These are phyloP conservation scores for Elaeis oleifera DNA, from an alignment of 202 grass and related monocot species.

Conservation along the genomic window DNA sequence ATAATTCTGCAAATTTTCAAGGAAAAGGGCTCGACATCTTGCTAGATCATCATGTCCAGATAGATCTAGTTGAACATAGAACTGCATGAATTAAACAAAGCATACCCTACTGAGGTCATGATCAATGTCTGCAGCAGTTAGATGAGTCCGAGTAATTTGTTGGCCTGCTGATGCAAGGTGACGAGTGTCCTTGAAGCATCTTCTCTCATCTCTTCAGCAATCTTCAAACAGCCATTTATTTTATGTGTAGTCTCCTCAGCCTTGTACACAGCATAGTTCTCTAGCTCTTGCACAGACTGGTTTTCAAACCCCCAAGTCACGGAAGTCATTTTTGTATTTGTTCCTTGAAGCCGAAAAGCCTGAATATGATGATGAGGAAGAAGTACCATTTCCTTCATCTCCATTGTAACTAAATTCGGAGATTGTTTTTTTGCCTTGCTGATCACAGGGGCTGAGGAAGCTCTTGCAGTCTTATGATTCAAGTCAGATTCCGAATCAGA, in stretches of 20 bases:
- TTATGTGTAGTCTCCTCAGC: constrained; percentile 22
- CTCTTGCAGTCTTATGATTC: neutral
- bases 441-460: neutral
- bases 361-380: neutral
- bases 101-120: constrained; percentile 26
- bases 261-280: constrained; percentile 22
- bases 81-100: neutral
- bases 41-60: no score
- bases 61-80: no score
- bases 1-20: no score
- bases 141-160: constrained; percentile 22
- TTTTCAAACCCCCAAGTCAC: constrained; percentile 17
- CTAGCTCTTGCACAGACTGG: constrained; percentile 20
- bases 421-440: neutral
- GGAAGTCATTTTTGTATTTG: constrained; percentile 22
- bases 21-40: no score
- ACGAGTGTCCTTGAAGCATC: constrained; percentile 20
- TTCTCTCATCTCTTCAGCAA: constrained; percentile 30
- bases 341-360: constrained; percentile 5
- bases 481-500: constrained; percentile 21
- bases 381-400: neutral
- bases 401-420: neutral
- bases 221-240: constrained; percentile 16
- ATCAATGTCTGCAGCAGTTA: constrained; percentile 21
- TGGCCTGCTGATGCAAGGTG: constrained; percentile 23